Base-by-base conservation (phyloP, 1,284 basidiomycete genomes). In the Anthracocystis setariae region DNA sequence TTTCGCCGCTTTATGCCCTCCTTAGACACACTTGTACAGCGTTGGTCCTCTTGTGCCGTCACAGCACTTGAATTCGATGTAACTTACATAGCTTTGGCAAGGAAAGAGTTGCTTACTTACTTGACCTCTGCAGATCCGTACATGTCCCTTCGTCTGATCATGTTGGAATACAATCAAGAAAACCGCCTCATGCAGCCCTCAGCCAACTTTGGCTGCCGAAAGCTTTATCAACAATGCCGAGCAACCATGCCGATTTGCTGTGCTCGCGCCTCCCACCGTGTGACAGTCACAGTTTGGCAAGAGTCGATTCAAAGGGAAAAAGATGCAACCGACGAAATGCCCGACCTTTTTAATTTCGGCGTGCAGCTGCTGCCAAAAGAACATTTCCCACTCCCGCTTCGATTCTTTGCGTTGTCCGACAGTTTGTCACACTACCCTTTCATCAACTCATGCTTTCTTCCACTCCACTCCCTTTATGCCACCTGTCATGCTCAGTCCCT, bases 41-140 rank as follows among this genome's bases (percentile, higher is more conserved):
- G 17, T 37, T 17, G 15, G 8, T 17, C 5, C 5, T 9, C n/a
- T 15, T 37, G 35, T 37, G 5, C 7, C 8, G 35, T 37, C 35
- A 17, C 35, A 37, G 35, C 35, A 8, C 17, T 15, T 37, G 35
- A 37, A 13, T 7, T 15, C 24, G 33, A 50, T 62, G 59, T 55
- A 62, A 52, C 48, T 47, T 62, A 48, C 27, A 39, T 39, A 46
- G 52, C 52, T 56, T 42, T 33, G 43, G 46, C 8, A 38, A 17
- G 17, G 7, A 42, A 20, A 42, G 39, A 23, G 39, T 44, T 44
- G 13, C 42, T 4, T 17, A 15, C 17, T 44, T 25, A 7, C 23
- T n/a, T n/a, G n/a, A n/a, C n/a, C 15, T 24, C 12, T 44, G 42
- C 42, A 44, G 24, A 13, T 7, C 18, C 39, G 39, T 13, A n/a